Percentiles rank a stretch among this genome's conserved stretches.
These are phyloP conservation scores for Fusarium pininemorale DNA, from an alignment of 2,329 filamentous ascomycete species.

Conservation along the genomic window DNA sequence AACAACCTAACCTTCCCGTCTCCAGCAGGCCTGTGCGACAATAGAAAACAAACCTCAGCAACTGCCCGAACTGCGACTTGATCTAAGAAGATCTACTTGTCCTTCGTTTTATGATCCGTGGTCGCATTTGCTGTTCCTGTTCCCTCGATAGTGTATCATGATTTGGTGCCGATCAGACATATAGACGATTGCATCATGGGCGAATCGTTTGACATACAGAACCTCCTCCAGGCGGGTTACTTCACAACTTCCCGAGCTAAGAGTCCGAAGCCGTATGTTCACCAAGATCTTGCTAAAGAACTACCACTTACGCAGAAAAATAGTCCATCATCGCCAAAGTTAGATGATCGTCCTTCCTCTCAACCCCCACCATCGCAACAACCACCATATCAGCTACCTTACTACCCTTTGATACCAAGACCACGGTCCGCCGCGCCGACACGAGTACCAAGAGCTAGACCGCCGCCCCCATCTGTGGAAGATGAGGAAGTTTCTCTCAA, in stretches of 20 bases:
- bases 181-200: slow-evolving; percentile 50
- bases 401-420: slow-evolving; percentile 29
- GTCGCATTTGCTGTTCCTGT: slow-evolving; percentile 15
- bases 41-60: slow-evolving; percentile 30
- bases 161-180: slow-evolving; percentile 17
- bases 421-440: slow-evolving; percentile 21
- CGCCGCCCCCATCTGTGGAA: slow-evolving; percentile 73
- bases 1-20: slow-evolving; percentile 18
- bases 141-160: slow-evolving; percentile 38
- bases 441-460: slow-evolving; percentile 50
- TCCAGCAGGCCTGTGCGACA: slow-evolving; percentile 38
- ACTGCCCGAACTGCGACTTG: slow-evolving; percentile 3
- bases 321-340: slow-evolving; percentile 31
- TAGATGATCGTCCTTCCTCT: slow-evolving; percentile 29
- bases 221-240: slow-evolving; percentile 59
- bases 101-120: slow-evolving; percentile 6
- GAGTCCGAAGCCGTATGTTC: slow-evolving; percentile 43
- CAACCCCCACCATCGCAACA: slow-evolving; percentile 22
- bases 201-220: slow-evolving; percentile 55
- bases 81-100: background rate
- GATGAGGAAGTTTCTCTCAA: slow-evolving; percentile 72
- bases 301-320: slow-evolving; percentile 20
- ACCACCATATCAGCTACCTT: slow-evolving; percentile 28
- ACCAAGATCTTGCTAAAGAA: background rate
- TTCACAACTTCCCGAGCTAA: slow-evolving; percentile 59